Base-by-base conservation (phyloP, 2,329 filamentous ascomycete genomes). In the Diaporthe citrichinensis region DNA sequence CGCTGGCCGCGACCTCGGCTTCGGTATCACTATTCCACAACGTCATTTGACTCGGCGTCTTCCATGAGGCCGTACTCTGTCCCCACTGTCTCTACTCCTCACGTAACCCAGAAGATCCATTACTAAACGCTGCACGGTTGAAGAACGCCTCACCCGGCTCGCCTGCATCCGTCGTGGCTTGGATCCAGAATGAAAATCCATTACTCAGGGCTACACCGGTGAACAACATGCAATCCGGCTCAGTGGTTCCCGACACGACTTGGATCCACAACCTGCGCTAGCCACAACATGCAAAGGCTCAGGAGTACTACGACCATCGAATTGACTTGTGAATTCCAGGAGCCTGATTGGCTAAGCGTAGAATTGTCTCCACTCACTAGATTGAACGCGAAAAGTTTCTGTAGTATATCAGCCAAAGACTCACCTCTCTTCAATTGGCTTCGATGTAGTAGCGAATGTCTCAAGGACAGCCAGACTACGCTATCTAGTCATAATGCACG, bases 191-290 rank as follows among this genome's bases (percentile, higher is more conserved):
- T 14, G 23, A 15, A 20, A 34, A n/a, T 28, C 44, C 25, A n/a
- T 10, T 12, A 34, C 41, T 49, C 20, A 2, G 25, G 6, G 5
- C 44, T 25, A 36, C 28, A 36, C 7, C 46, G 62, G 31, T 49
- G 28, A 68, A 1, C 3, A 68, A 34, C 46, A 68, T 41, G 34
- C n/a, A 34, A 69, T 53, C 49, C 65, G 46, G 65, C 46, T 28
- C 34, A n/a, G 3, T 4, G n/a, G 31, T 23, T 34, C 34, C 65
- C 31, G 49, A 53, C 41, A 4, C 12, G n/a, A 3, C 14, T 6
- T 68, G 65, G 65, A 68, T 14, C 65, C 65, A 68, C 46, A 68
- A 20, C 3, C 23, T 39, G 12, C 46, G 46, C 65, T 69, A 69
- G 65, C 46, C 46, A 23, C 15, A 14, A 4, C 8, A 28, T 41